Conservation (phyloP, 805 yeast genomes). For the Zygosaccharomyces bailii region DNA sequence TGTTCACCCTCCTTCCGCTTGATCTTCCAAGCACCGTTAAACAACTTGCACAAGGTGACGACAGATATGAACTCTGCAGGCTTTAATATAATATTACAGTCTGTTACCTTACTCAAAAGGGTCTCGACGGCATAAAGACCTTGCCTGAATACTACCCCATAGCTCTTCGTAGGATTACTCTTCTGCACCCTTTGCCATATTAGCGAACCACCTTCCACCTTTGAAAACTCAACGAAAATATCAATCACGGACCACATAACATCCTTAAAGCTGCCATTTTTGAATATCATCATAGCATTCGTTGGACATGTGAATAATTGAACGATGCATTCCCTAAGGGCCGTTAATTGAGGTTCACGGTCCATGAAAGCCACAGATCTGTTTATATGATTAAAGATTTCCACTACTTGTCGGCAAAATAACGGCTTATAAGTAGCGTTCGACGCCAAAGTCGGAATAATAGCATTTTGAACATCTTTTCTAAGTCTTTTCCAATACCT, state of each 20-base stretch:
- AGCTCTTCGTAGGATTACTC: conserved; percentile 36
- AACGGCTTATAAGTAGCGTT: conserved; percentile 45
- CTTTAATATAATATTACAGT: conserved; percentile 33
- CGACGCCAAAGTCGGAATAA: conserved; percentile 56
- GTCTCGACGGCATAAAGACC: conserved; percentile 37
- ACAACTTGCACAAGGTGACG: conserved; percentile 47
- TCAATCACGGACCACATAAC: conserved; percentile 47
- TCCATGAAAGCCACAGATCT: conserved; percentile 57
- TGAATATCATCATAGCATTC: conserved; percentile 52
- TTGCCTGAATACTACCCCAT: conserved; percentile 35
- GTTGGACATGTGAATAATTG: conserved; percentile 91
- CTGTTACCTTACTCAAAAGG: conserved; percentile 34
- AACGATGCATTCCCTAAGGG: conserved; percentile 68
- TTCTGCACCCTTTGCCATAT: conserved; percentile 36
- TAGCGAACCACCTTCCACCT: conserved; percentile 36
- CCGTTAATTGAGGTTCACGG: conserved; percentile 82
- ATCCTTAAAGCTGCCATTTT: conserved; percentile 39
- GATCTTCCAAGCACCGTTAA: conserved; percentile 57
- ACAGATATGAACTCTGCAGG: conserved; percentile 42
- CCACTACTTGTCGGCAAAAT: conserved; percentile 52
- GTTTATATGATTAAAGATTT: conserved; percentile 50
- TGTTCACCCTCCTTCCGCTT: conserved; percentile 65
- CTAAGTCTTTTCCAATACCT: conserved; percentile 55
- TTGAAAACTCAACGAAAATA: conserved; percentile 43
- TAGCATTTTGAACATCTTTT: conserved; percentile 43